These are phyloP conservation scores for Funneliformis mosseae DNA, from an alignment of 192 early-diverging fungal species.

Conservation along the genomic window DNA sequence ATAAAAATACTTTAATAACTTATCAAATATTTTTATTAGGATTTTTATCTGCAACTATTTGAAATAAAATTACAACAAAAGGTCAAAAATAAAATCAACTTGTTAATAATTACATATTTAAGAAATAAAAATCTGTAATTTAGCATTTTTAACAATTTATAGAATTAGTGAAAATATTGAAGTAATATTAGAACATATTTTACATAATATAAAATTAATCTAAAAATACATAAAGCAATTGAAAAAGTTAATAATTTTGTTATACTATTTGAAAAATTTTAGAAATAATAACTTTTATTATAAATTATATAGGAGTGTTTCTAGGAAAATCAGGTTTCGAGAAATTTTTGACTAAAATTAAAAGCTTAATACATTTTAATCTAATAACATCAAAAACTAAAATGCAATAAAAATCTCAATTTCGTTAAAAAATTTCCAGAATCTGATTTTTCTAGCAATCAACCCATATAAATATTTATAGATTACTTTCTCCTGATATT, in stretches of 20 bases:
- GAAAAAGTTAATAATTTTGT: neutral
- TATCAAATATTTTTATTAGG: too few species aligned
- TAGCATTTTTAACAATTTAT: neutral
- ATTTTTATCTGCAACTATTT: too few species aligned
- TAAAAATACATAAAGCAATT: neutral
- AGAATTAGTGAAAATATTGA: neutral
- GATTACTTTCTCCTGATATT: neutral
- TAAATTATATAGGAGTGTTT: too few species aligned
- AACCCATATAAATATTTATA: too few species aligned
- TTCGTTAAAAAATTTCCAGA: too few species aligned
- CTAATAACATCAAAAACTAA: too few species aligned
- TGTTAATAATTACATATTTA: neutral
- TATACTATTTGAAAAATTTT: neutral
- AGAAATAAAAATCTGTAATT: neutral
- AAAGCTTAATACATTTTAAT: too few species aligned
- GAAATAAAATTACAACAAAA: neutral
- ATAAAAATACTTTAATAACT: too few species aligned
- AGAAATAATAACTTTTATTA: neutral
- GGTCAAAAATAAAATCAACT: neutral
- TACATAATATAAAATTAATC: neutral
- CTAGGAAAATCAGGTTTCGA: too few species aligned
- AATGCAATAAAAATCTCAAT: too few species aligned
- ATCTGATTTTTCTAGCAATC: too few species aligned
- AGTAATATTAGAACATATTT: neutral
- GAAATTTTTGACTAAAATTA: too few species aligned